These are phyloP conservation scores for Eimeria acervulina DNA, from an alignment of 169 alveolate genomes.

Conservation along the genomic window DNA sequence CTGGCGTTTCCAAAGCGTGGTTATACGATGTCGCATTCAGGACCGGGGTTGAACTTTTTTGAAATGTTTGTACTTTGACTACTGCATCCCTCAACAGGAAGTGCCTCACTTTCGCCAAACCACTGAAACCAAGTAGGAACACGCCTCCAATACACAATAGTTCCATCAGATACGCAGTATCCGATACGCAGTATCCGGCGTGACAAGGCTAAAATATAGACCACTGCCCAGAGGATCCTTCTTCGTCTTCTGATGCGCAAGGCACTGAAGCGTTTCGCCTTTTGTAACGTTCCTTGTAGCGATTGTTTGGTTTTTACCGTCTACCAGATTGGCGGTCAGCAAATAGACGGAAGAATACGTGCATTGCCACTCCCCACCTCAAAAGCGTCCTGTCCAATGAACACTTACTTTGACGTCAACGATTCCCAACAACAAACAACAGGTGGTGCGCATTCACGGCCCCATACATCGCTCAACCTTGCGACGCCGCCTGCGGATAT, in stretches of 20 bases:
- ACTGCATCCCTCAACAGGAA: not conserved
- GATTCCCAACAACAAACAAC: not conserved
- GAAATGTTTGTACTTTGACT: not conserved
- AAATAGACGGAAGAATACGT: not conserved
- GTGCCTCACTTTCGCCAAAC: not conserved
- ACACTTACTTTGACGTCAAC: not conserved
- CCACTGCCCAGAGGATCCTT: not conserved
- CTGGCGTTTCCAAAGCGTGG: not conserved
- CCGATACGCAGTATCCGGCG: not conserved
- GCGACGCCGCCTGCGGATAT: constrained; percentile 61
- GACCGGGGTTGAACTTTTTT: not conserved
- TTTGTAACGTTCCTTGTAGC: not conserved
- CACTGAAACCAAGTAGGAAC: not conserved
- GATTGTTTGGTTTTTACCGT: not conserved
- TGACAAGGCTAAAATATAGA: not conserved
- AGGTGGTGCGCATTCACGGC: constrained; percentile 17
- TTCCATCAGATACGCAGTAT: not conserved
- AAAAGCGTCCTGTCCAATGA: not conserved
- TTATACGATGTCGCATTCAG: too few species aligned
- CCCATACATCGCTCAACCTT: constrained; percentile 69
- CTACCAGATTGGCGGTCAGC: too few species aligned
- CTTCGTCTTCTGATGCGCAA: not conserved
- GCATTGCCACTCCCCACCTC: not conserved
- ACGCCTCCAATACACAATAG: not conserved
- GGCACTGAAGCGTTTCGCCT: not conserved